These are phyloP conservation scores for Phlegmacium glaucopus DNA, from an alignment of 768 basidiomycete genomes.

Conservation along the genomic window DNA sequence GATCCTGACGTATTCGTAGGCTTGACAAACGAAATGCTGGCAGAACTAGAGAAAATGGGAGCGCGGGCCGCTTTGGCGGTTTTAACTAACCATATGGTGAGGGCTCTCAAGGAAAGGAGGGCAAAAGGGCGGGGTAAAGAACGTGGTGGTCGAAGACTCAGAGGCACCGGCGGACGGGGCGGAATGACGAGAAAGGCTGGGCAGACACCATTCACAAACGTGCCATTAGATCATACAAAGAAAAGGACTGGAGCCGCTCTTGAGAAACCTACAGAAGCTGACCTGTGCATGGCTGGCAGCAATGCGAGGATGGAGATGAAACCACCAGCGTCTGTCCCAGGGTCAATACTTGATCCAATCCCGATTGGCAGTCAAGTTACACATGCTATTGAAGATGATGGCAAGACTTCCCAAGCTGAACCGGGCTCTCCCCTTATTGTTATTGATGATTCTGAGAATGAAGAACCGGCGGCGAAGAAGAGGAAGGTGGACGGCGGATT, in stretches of 20 bases:
- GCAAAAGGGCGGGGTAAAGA: slow-evolving; percentile 44
- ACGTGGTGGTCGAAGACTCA: slow-evolving; percentile 31
- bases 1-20: slow-evolving; percentile 84
- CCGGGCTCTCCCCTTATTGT: slow-evolving; percentile 55
- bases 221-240: slow-evolving; percentile 30
- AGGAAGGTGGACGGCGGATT: slow-evolving; percentile 41
- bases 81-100: slow-evolving; percentile 81
- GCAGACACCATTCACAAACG: slow-evolving; percentile 43
- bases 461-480: slow-evolving; percentile 54
- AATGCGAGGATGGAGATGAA: slow-evolving; percentile 4
- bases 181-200: slow-evolving; percentile 27
- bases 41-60: slow-evolving; percentile 75
- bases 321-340: slow-evolving; percentile 3
- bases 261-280: background rate
- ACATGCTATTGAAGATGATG: slow-evolving; percentile 25
- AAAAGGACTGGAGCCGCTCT: slow-evolving; percentile 10
- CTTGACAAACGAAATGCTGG: slow-evolving; percentile 68
- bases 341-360: slow-evolving; percentile 1
- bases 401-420: slow-evolving; percentile 33
- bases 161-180: slow-evolving; percentile 23
- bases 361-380: background rate
- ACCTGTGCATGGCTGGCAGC: background rate
- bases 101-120: slow-evolving; percentile 74
- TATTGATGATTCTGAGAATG: slow-evolving; percentile 58
- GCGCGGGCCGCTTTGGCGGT: slow-evolving; percentile 79